Percentiles rank a stretch among this genome's conserved stretches.
phyloP scores from a whole-genome alignment of 1,139 yeast genomes.

The Trichomonascaceae sp. region DNA sequence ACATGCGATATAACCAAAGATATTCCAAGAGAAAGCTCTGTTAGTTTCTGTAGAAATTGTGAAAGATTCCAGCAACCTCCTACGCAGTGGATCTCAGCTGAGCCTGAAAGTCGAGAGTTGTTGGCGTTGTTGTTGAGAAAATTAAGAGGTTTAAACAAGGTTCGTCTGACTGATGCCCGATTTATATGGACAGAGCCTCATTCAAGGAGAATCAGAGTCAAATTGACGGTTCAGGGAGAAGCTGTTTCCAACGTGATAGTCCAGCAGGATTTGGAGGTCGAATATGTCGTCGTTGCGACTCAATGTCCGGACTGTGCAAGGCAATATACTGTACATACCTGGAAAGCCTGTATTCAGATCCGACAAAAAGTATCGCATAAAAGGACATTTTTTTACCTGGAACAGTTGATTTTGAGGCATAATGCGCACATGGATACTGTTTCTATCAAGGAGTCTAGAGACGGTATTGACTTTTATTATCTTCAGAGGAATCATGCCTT shows the following conservation, averaged over 20 bases:
- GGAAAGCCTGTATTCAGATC: slow-evolving; percentile 96
- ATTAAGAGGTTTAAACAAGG: slow-evolving; percentile 81
- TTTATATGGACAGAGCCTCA: slow-evolving; percentile 99
- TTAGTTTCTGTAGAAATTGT: slow-evolving; percentile 94
- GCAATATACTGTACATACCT: slow-evolving; percentile 89
- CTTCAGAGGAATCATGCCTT: slow-evolving; percentile 85
- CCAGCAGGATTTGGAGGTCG: slow-evolving; percentile 94
- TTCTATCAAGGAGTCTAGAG: slow-evolving; percentile 85
- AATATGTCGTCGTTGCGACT: slow-evolving; percentile 88
- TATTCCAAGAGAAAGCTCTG: slow-evolving; percentile 88
- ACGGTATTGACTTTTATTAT: slow-evolving; percentile 92
- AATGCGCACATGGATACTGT: slow-evolving; percentile 94
- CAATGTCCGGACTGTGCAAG: slow-evolving; percentile 99
- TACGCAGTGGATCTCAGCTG: slow-evolving; percentile 84
- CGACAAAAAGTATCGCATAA: slow-evolving; percentile 97
- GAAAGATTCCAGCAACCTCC: slow-evolving; percentile 96
- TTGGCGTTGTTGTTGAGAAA: slow-evolving; percentile 85
- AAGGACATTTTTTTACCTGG: slow-evolving; percentile 90
- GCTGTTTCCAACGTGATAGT: slow-evolving; percentile 74
- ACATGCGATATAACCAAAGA: slow-evolving; percentile 94
- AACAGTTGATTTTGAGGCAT: slow-evolving; percentile 88
- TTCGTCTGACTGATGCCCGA: slow-evolving; percentile 86
- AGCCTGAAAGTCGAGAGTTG: slow-evolving; percentile 85
- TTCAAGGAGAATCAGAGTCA: slow-evolving; percentile 86
- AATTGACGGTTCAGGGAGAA: slow-evolving; percentile 94